Evolutionary conservation across 108 stramenopile genomes (phyloP), one percentile per base, ranked within the genome.

Genomic region (Nitzschia sp.): DNA sequence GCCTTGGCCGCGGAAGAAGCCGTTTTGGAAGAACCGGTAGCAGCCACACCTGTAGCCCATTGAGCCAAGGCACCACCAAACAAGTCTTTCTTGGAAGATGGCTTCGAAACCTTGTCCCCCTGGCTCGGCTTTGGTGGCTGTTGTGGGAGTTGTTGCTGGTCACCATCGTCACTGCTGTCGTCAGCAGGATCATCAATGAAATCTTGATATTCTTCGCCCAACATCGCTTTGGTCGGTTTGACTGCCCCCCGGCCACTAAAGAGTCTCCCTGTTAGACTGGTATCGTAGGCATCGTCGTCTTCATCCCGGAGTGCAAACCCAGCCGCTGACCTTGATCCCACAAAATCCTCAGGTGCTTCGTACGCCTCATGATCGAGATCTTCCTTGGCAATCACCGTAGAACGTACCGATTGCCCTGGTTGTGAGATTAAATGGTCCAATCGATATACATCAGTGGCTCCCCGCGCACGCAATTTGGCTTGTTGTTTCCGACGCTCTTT

Each of bases 251-350:
- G 52, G 26, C 55, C 53, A 24, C 21, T 57, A 5, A 53, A 53
- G 11, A 21, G 19, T 2, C 24, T 42, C 17, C 43, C 22, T 6
- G 38, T 19, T 10, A 62, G 17, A 11, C n/a, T 26, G 20, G 81
- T 65, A 48, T 88, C 78, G 67, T 89, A 90, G 10, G 84, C 86
- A 71, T 93, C 85, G 54, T 93, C 92, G 24, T 89, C 92, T 65
- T 90, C 92, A 46, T 93, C 92, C 48, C 85, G 78, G 19, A 93
- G 69, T 10, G 92, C 87, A 73, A 93, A 93, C 39, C 92, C 92
- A 59, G 83, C 86, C 8, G 78, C 82, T 0, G 83, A 77, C 41
- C 75, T 81, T 19, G 72, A 74, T 1, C 92, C 92, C 10, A 93
- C 86, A 73, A 93, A 87, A 54, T 93, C 87, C 64, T 85, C 75